Base-by-base conservation (phyloP, 768 basidiomycete genomes). In the Termitomyces sp. region DNA sequence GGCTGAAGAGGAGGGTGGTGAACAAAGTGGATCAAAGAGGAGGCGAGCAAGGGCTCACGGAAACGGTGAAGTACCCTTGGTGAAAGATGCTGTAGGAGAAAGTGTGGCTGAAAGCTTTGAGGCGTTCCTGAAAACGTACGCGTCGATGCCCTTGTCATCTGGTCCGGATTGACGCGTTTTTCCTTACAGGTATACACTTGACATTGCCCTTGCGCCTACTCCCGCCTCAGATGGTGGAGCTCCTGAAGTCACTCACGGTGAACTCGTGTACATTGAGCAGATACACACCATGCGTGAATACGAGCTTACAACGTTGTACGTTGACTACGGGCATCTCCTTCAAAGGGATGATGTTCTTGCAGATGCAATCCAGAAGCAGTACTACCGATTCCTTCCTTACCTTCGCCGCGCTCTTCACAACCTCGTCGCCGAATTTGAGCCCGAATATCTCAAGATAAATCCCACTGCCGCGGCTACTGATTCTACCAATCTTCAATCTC, bases 301-400 rank as follows among this genome's bases (percentile, higher is more conserved):
- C 69, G 90, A 94, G 68, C 80, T 97, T 54, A 92, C 93, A 9
- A 98, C 96, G 0, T 87, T 99, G 68, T 99, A 98, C 68, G 88
- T 99, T 72, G 95, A 98, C 76, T 98, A 89, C 59, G 83, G 85
- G 10, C 94, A 99, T 69, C 80, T 98, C 36, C 81, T 97, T 28
- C 85, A 89, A 68, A 82, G 86, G 54, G 95, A 98, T 69, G 94
- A 97, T 61, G 88, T 94, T 6, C 87, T 98, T 20, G 95, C 96
- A 0, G 85, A 91, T 62, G 96, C 96, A 2, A 92, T 99, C 58
- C 87, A 90, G 63, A 90, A 86, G 60, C 93, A 97, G 69, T 98
- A 99, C 69, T 98, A 98, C 69, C 87, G 97, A 66, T 98, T 98
- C 73, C 77, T 98, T 1, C 96, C 96, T 0, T 99, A 92, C 73